Evolutionary conservation across 139 green algal species (phyloP).

Genomic region (Zygnema circumcarinatum): DNA sequence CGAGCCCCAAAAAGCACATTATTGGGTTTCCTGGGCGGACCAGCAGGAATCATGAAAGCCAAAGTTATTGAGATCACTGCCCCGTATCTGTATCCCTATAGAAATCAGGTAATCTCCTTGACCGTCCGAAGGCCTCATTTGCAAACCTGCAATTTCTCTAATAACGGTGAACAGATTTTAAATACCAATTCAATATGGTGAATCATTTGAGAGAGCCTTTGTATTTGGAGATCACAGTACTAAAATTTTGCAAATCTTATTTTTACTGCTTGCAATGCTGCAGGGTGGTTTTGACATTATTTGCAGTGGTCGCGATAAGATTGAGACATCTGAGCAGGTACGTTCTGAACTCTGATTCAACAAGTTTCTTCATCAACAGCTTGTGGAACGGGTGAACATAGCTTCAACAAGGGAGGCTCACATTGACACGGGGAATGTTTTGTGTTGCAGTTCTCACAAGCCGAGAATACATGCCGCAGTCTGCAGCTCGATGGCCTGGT

Average conservation of each 20-base stretch:
- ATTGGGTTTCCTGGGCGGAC: constrained; percentile 37
- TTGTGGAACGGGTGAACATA: too few relatives aligned
- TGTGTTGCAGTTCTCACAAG: constrained; percentile 33
- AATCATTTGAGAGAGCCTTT: too few relatives aligned
- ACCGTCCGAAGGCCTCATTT: too few relatives aligned
- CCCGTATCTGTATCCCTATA: constrained; percentile 59
- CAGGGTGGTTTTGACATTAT: constrained; percentile 78
- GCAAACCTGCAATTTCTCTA: too few relatives aligned
- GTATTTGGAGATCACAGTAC: too few relatives aligned
- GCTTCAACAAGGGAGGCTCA: too few relatives aligned
- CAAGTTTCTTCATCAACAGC: too few relatives aligned
- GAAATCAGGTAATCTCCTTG: constrained; percentile 70
- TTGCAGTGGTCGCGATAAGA: constrained; percentile 71
- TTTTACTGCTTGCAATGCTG: not conserved
- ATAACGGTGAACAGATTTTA: too few relatives aligned
- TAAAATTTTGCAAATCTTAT: too few relatives aligned
- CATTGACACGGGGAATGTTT: too few relatives aligned
- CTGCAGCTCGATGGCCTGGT: constrained; percentile 71
- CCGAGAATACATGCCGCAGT: constrained; percentile 30
- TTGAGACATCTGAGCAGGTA: constrained; percentile 69
- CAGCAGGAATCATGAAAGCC: constrained; percentile 55
- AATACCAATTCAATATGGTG: too few relatives aligned
- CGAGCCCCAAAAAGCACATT: constrained; percentile 35
- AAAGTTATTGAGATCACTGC: constrained; percentile 41
- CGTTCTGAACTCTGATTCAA: too few relatives aligned